A percentile compares a stretch with the other conserved stretches of the same genome.
Evolutionary conservation across 192 early-diverging fungal genomes (phyloP).

Genomic region (Nowakowskiella sp.): DNA sequence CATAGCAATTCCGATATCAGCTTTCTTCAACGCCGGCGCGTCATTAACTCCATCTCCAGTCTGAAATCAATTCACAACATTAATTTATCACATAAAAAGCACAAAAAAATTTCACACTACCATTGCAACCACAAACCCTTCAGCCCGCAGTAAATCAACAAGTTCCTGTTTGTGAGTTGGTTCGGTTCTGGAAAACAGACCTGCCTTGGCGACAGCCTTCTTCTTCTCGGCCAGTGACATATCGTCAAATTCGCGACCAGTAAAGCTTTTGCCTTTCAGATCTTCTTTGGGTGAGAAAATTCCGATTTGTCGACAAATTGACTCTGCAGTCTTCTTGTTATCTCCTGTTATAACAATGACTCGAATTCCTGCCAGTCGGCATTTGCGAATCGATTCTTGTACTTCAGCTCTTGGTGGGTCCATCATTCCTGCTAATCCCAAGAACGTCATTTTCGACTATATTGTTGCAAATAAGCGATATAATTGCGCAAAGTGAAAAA

Average conservation of each 20-base stretch:
- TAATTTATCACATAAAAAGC: conserved; percentile 15
- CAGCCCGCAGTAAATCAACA: conserved; percentile 79
- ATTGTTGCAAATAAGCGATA: background rate
- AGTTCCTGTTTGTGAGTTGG: conserved; percentile 92
- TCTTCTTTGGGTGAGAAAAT: conserved; percentile 66
- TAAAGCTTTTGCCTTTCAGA: conserved; percentile 62
- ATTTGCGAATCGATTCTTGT: conserved; percentile 68
- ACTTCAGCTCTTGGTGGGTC: conserved; percentile 97
- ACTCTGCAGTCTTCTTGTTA: conserved; percentile 93
- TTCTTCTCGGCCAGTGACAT: conserved; percentile 65
- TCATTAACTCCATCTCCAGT: conserved; percentile 99
- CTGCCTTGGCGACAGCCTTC: conserved; percentile 62
- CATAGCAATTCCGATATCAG: conserved; percentile 99
- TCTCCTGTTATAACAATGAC: conserved; percentile 99
- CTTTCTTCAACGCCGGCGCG: conserved; percentile 93
- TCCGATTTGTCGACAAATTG: conserved; percentile 92
- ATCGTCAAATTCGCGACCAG: conserved; percentile 92
- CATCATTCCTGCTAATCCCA: conserved; percentile 92
- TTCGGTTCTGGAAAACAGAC: conserved; percentile 90
- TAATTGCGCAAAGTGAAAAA: conserved; percentile 9
- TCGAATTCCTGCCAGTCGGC: conserved; percentile 89
- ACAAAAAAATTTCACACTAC: conserved; percentile 16
- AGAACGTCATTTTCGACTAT: conserved; percentile 76
- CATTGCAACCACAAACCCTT: conserved; percentile 84
- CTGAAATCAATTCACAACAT: conserved; percentile 18